Evolutionary conservation across 495 filamentous ascomycete genomes (phyloP).

Genomic region (Hypoxylon crocopeplum): DNA sequence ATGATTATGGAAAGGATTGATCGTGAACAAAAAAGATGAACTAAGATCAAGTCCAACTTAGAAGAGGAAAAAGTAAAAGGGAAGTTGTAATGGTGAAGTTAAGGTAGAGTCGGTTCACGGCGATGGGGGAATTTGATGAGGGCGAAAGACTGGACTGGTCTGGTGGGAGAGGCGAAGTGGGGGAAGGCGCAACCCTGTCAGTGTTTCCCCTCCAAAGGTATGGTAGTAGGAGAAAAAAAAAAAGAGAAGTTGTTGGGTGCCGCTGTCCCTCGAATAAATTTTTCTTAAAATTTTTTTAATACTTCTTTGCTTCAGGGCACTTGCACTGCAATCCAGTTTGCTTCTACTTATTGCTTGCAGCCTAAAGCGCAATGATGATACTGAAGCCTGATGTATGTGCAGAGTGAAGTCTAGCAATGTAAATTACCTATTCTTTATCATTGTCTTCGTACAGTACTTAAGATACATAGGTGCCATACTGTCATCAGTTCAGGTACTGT

Average conservation of each 20-base stretch:
- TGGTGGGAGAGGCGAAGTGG: constrained; percentile 42
- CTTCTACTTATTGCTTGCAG: not conserved
- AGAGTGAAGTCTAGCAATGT: too few relatives aligned
- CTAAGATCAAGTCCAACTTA: constrained; percentile 28
- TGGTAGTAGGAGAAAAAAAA: constrained; percentile 11
- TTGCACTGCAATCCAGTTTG: not conserved
- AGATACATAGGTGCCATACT: too few relatives aligned
- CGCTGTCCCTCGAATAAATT: constrained; percentile 29
- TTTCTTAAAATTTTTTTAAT: constrained; percentile 9
- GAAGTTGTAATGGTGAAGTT: constrained; percentile 33
- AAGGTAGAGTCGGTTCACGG: constrained; percentile 20
- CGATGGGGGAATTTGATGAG: constrained; percentile 38
- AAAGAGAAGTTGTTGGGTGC: constrained; percentile 31
- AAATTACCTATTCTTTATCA: not conserved
- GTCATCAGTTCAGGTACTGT: not conserved
- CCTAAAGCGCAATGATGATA: not conserved
- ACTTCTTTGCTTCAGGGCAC: not conserved
- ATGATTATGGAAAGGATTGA: constrained; percentile 23
- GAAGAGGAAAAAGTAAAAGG: constrained; percentile 21
- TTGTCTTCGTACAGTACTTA: too few relatives aligned
- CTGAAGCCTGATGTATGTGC: too few relatives aligned
- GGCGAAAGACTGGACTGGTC: constrained; percentile 35
- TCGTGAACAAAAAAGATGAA: constrained; percentile 27
- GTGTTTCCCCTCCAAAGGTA: constrained; percentile 26
- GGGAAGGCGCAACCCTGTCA: constrained; percentile 38